Evolutionary conservation across 148 eudicot species (phyloP), one percentile per base, ranked within the genome.

Genomic region (Spergularia bocconei): DNA sequence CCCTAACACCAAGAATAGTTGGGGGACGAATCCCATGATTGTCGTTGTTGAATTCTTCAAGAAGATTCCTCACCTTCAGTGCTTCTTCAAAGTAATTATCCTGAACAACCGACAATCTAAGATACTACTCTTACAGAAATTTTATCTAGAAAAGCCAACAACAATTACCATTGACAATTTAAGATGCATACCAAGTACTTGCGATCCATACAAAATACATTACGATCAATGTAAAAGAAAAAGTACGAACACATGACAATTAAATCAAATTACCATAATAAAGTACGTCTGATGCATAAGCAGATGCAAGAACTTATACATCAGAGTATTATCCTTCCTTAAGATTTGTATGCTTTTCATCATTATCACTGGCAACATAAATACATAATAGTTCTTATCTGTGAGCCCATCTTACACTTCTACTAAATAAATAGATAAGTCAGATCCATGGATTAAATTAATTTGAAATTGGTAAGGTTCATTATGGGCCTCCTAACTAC

Each of bases 81-180:
- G 99, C 99, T 79, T 96, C 99, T 88, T 96, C 99, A 69, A 95
- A 96, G 79, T 96, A 96, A 78, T 96, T 96, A 75, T 96, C 99
- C 99, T 96, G 82, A 13, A 66, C 25, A 62, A 10, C 73, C 78
- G 38, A 21, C 78, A 67, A 57, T 63, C 47, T 39, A 19, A 58
- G 58, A 51, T 41, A n/a, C 19, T 13, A 51, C n/a, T 11, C 33
- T 20, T 23, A 51, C 50, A 20, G 71, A 36, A 68, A 68, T 21
- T 20, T 20, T 10, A 41, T 19, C 48, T 6, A 44, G 10, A 44
- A 44, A 52, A 66, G 54, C 39, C 13, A 14, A 16, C 56, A 6
- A 68, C 11, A 33, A 20, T 68, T 13, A 74, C 44, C 16, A 70
- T 2, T 56, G 9, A 14, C 54, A 64, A 58, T 64, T 29, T 13